These are phyloP conservation scores for Fusarium agapanthi DNA, from an alignment of 2,329 filamentous ascomycete genomes.

Conservation along the genomic window DNA sequence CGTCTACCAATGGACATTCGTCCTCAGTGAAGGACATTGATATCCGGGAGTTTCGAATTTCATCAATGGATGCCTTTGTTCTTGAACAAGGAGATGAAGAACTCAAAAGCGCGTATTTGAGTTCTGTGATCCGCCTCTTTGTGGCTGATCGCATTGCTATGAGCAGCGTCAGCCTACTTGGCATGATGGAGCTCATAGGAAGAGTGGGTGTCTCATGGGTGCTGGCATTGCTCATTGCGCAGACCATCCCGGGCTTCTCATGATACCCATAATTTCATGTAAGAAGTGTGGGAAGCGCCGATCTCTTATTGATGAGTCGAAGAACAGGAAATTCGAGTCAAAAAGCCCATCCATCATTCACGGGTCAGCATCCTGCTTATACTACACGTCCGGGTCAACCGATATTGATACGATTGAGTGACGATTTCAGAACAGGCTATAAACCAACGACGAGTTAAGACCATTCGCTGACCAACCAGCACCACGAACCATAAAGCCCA, in stretches of 20 bases:
- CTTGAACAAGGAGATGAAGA: conserved; percentile 44
- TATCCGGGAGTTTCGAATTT: conserved; percentile 58
- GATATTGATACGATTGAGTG: neutral
- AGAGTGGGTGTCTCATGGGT: conserved; percentile 48
- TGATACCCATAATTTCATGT: neutral
- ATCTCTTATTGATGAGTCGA: neutral
- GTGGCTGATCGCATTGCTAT: conserved; percentile 54
- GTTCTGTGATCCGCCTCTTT: conserved; percentile 53
- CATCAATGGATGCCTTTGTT: conserved; percentile 61
- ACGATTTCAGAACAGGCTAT: conserved; percentile 19
- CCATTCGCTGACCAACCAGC: conserved; percentile 21
- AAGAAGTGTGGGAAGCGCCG: neutral
- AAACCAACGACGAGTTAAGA: conserved; percentile 1
- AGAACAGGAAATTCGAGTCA: neutral
- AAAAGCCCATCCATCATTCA: neutral
- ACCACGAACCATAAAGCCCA: neutral
- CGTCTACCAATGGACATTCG: conserved; percentile 45
- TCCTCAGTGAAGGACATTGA: conserved; percentile 44
- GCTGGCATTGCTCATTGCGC: conserved; percentile 28
- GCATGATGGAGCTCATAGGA: conserved; percentile 45
- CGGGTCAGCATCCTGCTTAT: neutral
- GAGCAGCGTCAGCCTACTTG: conserved; percentile 46
- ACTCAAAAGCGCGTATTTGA: conserved; percentile 48
- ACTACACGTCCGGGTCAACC: neutral
- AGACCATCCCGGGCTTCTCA: conserved; percentile 7